Evolutionary conservation across 2,329 filamentous ascomycete genomes (phyloP).

Genomic region (Phialemoniopsis sp.): DNA sequence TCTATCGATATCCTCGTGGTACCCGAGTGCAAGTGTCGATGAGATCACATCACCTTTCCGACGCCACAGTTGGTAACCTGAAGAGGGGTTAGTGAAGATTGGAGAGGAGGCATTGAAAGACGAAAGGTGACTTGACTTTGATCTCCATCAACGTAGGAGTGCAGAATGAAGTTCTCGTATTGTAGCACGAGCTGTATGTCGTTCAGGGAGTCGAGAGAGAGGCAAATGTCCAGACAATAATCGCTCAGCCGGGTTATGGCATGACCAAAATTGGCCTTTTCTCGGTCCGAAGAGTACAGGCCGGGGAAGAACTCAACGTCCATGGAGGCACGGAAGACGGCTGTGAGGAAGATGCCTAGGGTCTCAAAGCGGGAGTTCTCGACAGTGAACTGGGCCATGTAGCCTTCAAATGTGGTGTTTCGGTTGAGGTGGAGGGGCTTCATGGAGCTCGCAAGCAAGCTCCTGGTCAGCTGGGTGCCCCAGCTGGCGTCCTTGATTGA

Average conservation of each 20-base stretch:
- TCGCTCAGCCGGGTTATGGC: slow-evolving; percentile 4
- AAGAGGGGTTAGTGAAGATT: slow-evolving; percentile 1
- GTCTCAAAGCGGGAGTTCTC: slow-evolving; percentile 6
- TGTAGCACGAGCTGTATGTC: slow-evolving; percentile 34
- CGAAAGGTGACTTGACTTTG: too few relatives aligned
- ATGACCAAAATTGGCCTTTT: slow-evolving; percentile 3
- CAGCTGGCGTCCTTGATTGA: too few relatives aligned
- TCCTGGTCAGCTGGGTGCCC: too few relatives aligned
- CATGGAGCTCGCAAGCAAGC: too few relatives aligned
- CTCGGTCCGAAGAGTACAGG: slow-evolving; percentile 5
- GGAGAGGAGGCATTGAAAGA: too few relatives aligned
- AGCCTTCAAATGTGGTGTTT: not conserved
- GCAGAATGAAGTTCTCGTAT: slow-evolving; percentile 35
- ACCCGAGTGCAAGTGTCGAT: slow-evolving; percentile 37
- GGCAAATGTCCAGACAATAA: slow-evolving; percentile 7
- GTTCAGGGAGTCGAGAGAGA: slow-evolving; percentile 21
- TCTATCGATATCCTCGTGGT: slow-evolving; percentile 31
- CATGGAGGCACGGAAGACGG: slow-evolving; percentile 6
- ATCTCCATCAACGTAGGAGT: slow-evolving; percentile 32
- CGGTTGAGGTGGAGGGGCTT: too few relatives aligned
- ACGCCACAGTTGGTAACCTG: slow-evolving; percentile 39
- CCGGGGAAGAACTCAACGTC: slow-evolving; percentile 6
- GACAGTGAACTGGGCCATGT: slow-evolving; percentile 1
- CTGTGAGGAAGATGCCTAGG: slow-evolving; percentile 5
- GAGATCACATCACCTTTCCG: slow-evolving; percentile 35